These are phyloP conservation scores for Coniophora puteana DNA, from an alignment of 1,284 basidiomycete species.

Conservation along the genomic window DNA sequence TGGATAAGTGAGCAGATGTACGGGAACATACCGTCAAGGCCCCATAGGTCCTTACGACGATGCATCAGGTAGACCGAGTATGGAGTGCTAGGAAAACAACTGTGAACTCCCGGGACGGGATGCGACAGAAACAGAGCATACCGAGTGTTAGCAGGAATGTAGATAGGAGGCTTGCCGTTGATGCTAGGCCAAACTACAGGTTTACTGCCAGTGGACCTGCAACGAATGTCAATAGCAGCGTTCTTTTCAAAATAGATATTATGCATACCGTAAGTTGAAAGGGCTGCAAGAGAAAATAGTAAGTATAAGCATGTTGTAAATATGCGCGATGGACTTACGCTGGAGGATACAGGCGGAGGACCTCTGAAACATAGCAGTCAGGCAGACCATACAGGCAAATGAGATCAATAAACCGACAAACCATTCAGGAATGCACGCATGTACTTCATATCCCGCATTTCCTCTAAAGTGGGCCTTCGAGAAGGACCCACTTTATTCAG, in stretches of 20 bases:
- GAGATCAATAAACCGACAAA: slow-evolving; percentile 14
- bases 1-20: slow-evolving; percentile 6
- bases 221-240: no score
- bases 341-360: slow-evolving; percentile 57
- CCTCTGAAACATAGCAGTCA: slow-evolving; percentile 32
- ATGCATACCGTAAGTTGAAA: slow-evolving; percentile 41
- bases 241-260: slow-evolving; percentile 1
- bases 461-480: slow-evolving; percentile 41
- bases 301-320: not conserved
- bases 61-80: slow-evolving; percentile 20
- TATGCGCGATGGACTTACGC: slow-evolving; percentile 38
- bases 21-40: slow-evolving; percentile 16
- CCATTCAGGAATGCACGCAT: slow-evolving; percentile 52
- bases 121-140: slow-evolving; percentile 12
- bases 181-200: slow-evolving; percentile 38
- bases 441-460: slow-evolving; percentile 48
- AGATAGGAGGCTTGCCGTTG: slow-evolving; percentile 16
- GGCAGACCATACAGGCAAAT: no score
- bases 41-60: slow-evolving; percentile 24
- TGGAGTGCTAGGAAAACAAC: not conserved
- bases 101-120: not conserved
- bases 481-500: slow-evolving; percentile 37
- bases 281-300: slow-evolving; percentile 31
- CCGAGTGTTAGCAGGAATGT: slow-evolving; percentile 32
- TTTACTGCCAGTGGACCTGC: slow-evolving; percentile 27